phyloP scores from a whole-genome alignment of 2,329 filamentous ascomycete genomes.

The Cercospora zeina region DNA sequence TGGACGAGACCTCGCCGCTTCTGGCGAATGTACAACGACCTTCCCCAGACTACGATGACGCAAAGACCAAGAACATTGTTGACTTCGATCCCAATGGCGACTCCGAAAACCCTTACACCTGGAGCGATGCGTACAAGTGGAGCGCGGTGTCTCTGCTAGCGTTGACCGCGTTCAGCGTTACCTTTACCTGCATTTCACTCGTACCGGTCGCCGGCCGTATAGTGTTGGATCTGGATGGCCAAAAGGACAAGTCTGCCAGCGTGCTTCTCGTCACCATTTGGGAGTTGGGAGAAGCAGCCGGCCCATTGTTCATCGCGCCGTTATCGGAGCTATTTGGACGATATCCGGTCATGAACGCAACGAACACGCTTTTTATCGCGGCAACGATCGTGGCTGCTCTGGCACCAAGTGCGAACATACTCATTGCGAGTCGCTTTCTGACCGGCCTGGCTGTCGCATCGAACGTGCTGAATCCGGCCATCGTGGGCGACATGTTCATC shows the following conservation, averaged over 20 bases:
- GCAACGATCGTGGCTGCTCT: constrained; percentile 44
- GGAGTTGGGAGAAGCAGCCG: constrained; percentile 52
- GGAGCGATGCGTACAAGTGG: constrained; percentile 54
- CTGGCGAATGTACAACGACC: constrained; percentile 11
- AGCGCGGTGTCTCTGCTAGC: constrained; percentile 55
- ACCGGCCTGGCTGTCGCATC: constrained; percentile 49
- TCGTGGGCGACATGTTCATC: constrained; percentile 64
- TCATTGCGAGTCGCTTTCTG: constrained; percentile 49
- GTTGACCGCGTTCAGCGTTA: constrained; percentile 58
- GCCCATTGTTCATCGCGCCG: constrained; percentile 50
- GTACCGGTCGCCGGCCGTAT: constrained; percentile 37
- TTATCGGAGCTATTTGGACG: constrained; percentile 49
- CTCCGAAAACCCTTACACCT: constrained; percentile 56
- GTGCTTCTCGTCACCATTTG: constrained; percentile 52
- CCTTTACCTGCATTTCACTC: constrained; percentile 39
- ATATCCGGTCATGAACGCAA: constrained; percentile 42
- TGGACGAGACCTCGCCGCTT: constrained; percentile 27
- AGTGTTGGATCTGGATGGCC: constrained; percentile 32
- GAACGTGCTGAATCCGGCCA: constrained; percentile 62
- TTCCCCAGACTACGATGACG: constrained; percentile 17
- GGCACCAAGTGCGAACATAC: constrained; percentile 42
- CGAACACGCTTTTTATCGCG: constrained; percentile 50
- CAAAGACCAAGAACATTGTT: constrained; percentile 37
- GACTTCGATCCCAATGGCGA: constrained; percentile 52
- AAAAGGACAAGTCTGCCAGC: constrained; percentile 29